Evolutionary conservation across 2,329 filamentous ascomycete species (phyloP).

Genomic region (Fusarium robinianum): DNA sequence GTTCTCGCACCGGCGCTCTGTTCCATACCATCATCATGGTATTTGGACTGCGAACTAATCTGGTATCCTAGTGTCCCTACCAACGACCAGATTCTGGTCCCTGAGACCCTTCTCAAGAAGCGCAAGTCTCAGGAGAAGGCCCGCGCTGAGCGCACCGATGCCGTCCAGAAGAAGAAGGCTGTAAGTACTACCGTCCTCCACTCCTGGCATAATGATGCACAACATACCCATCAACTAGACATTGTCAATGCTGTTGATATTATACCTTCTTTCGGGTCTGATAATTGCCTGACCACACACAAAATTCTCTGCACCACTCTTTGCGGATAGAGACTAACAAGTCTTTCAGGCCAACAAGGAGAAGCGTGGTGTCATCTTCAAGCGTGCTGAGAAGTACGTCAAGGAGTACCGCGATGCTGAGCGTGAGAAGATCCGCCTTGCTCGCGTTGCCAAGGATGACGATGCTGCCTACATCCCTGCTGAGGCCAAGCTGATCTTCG

Average conservation of each 20-base stretch:
- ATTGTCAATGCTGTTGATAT: slow-evolving; percentile 95
- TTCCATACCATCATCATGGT: slow-evolving; percentile 57
- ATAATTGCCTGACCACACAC: slow-evolving; percentile 49
- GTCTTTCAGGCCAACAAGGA: slow-evolving; percentile 85
- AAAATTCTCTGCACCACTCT: slow-evolving; percentile 24
- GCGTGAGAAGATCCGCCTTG: slow-evolving; percentile 96
- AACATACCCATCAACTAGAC: slow-evolving; percentile 92
- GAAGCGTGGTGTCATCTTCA: slow-evolving; percentile 99
- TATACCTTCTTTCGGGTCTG: slow-evolving; percentile 99
- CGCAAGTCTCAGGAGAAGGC: slow-evolving; percentile 99
- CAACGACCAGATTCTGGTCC: slow-evolving; percentile 93
- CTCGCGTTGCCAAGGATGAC: slow-evolving; percentile 86
- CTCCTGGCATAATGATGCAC: slow-evolving; percentile 75
- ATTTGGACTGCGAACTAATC: slow-evolving; percentile 80
- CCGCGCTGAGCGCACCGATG: slow-evolving; percentile 82
- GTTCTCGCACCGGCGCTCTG: slow-evolving; percentile 85
- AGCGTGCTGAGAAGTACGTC: slow-evolving; percentile 99
- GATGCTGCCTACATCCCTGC: slow-evolving; percentile 93
- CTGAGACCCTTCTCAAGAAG: slow-evolving; percentile 99
- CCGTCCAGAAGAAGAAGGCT: slow-evolving; percentile 85
- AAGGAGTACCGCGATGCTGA: slow-evolving; percentile 99
- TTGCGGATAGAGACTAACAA: slow-evolving; percentile 43
- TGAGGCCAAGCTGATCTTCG: slow-evolving; percentile 95
- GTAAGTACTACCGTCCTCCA: slow-evolving; percentile 63
- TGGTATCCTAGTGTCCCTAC: slow-evolving; percentile 79